Conservation (phyloP, 345 rosid genomes). For the Isatis tinctoria region DNA sequence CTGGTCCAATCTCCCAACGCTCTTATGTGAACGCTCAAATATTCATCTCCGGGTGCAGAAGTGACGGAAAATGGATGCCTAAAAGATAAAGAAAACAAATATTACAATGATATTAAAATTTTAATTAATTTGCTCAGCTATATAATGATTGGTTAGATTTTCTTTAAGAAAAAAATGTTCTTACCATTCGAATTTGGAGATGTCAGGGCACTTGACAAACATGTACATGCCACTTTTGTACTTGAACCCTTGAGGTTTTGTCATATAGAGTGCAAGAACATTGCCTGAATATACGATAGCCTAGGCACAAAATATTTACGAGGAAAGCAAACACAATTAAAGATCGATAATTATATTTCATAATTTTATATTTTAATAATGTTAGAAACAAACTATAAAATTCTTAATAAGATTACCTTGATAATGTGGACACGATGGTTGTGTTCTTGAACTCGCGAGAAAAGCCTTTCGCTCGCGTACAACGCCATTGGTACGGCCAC, state of each 20-base stretch:
- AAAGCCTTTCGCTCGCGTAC: conserved; percentile 55
- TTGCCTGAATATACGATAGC: conserved; percentile 83
- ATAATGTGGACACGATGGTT: conserved; percentile 57
- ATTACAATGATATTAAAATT: not conserved
- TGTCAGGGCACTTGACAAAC: conserved; percentile 80
- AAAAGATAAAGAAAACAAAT: not conserved
- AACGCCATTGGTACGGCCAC: conserved; percentile 47
- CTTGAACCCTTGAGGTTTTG: conserved; percentile 73
- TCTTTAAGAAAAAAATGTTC: not conserved
- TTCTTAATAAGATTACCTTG: conserved; percentile 62
- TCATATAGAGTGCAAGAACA: conserved; percentile 77
- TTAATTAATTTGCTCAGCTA: not conserved
- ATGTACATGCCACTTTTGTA: conserved; percentile 93
- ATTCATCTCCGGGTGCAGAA: conserved; percentile 84
- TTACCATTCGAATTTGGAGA: conserved; percentile 81
- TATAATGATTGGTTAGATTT: not conserved
- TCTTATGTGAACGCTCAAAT: conserved; percentile 84
- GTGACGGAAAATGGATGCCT: conserved; percentile 98
- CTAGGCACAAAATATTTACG: conserved; percentile 32
- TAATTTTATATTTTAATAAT: not conserved
- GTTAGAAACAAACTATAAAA: not conserved
- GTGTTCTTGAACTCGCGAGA: conserved; percentile 45
- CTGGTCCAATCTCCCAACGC: conserved; percentile 90
- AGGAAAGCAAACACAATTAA: not conserved
- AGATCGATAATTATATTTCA: not conserved